Evolutionary conservation across 352 stramenopile genomes (phyloP), one percentile per base, ranked within the genome.

Genomic region (Pseudoperonospora humuli): DNA sequence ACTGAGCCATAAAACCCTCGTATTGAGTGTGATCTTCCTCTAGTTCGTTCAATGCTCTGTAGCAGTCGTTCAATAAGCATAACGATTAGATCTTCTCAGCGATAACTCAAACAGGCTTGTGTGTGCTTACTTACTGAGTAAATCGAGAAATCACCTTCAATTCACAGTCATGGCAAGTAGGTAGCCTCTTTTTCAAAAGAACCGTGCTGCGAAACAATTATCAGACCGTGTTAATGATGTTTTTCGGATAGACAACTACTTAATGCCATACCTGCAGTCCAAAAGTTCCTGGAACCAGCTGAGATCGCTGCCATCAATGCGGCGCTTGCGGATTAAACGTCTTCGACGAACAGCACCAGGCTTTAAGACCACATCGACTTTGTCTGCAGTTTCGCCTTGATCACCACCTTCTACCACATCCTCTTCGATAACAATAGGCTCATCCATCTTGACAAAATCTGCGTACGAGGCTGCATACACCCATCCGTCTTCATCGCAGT

Each of bases 251-350:
- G 14, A 32, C n/a, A n/a, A 32, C 7, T 7, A 15, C 10, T 32
- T 2, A n/a, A 7, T 32, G 26, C 26, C 26, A 4, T 32, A 32
- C 26, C 26, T 32, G 26, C 26, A 32, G 26, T 41, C 35, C 20
- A 41, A 10, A 18, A 92, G 55, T 48, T 92, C 79, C 39, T 89
- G 70, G 45, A 86, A 87, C 79, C 79, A 92, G 36, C 79, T 82
- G 33, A 86, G 57, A 39, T 87, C 74, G 21, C 64, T 86, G 20
- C 75, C 68, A 18, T 86, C 74, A 14, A 86, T 86, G 38, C 75
- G 64, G 7, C 79, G 72, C 54, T 80, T 75, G 3, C 79, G 72
- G 3, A 83, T 44, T 10, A 86, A 45, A 13, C 74, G 62, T 26
- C 78, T 57, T 10, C 72, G 69, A 9, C 75, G 64, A 49, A 81